Evolutionary conservation across 257 asterid genomes (phyloP).

Genomic region (Parsonsia alboflavescens): DNA sequence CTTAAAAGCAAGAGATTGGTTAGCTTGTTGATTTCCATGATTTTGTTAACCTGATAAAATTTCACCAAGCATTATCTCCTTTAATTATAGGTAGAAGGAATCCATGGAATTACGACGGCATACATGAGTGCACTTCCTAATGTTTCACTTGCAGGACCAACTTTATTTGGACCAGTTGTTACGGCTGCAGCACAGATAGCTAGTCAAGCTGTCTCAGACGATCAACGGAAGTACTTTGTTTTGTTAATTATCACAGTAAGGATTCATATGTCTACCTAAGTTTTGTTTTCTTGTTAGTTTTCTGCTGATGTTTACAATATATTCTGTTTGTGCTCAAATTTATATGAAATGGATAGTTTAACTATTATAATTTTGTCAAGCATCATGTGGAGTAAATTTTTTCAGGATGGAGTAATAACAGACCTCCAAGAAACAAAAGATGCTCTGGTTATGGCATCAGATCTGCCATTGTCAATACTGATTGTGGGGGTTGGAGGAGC

Average conservation of each 20-base stretch:
- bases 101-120: slow-evolving; percentile 79
- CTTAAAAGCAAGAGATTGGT: background rate
- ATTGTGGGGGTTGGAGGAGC: slow-evolving; percentile 99
- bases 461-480: slow-evolving; percentile 88
- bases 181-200: slow-evolving; percentile 85
- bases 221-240: slow-evolving; percentile 70
- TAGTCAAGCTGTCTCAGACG: slow-evolving; percentile 61
- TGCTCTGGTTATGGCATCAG: slow-evolving; percentile 89
- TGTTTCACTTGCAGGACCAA: slow-evolving; percentile 97
- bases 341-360: background rate
- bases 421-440: slow-evolving; percentile 98
- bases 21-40: slow-evolving; percentile 5
- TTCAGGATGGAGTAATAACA: slow-evolving; percentile 94
- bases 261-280: background rate
- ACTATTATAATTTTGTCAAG: background rate
- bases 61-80: slow-evolving; percentile 13
- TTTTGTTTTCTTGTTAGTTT: background rate
- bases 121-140: slow-evolving; percentile 82
- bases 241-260: slow-evolving; percentile 90
- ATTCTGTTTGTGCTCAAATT: background rate
- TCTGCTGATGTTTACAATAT: background rate
- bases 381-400: background rate
- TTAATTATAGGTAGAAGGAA: slow-evolving; percentile 75
- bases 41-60: slow-evolving; percentile 10
- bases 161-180: slow-evolving; percentile 86